Conservation (phyloP, 345 rosid species). For the Salix brachista region DNA sequence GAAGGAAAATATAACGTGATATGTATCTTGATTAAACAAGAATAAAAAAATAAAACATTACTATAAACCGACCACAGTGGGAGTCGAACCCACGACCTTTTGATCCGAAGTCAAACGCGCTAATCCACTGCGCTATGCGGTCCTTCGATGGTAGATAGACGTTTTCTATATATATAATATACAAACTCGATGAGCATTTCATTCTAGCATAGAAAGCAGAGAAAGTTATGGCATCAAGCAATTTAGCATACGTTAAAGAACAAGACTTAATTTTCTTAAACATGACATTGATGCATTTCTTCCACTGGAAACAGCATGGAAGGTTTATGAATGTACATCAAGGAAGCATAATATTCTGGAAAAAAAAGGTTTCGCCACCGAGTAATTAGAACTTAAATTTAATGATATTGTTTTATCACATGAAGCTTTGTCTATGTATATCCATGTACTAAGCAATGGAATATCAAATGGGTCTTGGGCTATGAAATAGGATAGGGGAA, state of each 20-base stretch:
- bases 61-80: conserved; percentile 27
- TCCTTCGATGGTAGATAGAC: background rate
- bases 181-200: too few relatives aligned
- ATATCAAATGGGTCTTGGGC: too few relatives aligned
- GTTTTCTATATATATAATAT: too few relatives aligned
- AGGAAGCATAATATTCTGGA: too few relatives aligned
- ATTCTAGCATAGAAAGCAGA: too few relatives aligned
- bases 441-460: too few relatives aligned
- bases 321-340: background rate
- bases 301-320: background rate
- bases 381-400: too few relatives aligned
- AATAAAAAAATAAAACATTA: background rate
- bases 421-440: too few relatives aligned
- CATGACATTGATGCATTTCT: background rate
- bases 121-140: conserved; percentile 62
- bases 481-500: too few relatives aligned
- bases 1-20: background rate
- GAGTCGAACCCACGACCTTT: conserved; percentile 50
- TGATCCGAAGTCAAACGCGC: conserved; percentile 54
- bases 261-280: background rate
- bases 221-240: background rate
- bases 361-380: too few relatives aligned
- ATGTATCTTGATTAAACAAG: background rate
- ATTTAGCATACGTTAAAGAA: background rate
- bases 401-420: too few relatives aligned